Evolutionary conservation across 176 grass and related monocot genomes (phyloP).

Genomic region (Oryza meridionalis): DNA sequence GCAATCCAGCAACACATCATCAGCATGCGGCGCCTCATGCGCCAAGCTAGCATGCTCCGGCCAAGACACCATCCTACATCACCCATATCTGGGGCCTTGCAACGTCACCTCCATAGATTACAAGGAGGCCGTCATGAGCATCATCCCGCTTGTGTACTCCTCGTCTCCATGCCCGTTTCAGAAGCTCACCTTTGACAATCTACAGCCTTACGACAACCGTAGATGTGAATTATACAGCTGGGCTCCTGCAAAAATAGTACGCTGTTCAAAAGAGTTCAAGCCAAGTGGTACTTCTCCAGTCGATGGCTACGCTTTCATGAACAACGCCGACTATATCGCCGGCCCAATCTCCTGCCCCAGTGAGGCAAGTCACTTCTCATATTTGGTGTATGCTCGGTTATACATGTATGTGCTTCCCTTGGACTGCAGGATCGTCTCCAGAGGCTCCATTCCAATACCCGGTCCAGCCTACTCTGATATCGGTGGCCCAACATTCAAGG

Average conservation of each 20-base stretch:
- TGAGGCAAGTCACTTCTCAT: neutral
- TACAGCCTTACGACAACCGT: neutral
- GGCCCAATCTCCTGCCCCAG: neutral
- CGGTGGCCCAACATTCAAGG: neutral
- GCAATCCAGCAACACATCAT: neutral
- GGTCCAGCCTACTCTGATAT: neutral
- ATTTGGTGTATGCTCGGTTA: neutral
- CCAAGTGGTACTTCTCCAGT: neutral
- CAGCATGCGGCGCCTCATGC: slow-evolving; percentile 35
- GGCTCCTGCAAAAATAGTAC: neutral
- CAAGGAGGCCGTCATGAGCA: neutral
- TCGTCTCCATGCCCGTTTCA: slow-evolving; percentile 23
- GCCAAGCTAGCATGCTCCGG: slow-evolving; percentile 47
- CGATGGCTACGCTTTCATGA: no score
- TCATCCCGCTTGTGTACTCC: neutral
- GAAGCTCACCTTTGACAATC: slow-evolving; percentile 19
- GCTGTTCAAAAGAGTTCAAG: slow-evolving; percentile 25
- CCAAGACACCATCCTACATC: slow-evolving; percentile 41
- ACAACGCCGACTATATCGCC: neutral
- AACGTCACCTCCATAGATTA: slow-evolving; percentile 50
- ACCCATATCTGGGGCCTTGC: slow-evolving; percentile 24
- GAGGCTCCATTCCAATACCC: neutral
- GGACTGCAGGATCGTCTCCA: neutral
- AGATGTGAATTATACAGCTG: rapidly evolving
- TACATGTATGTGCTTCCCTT: neutral